Evolutionary conservation across 2,329 filamentous ascomycete species (phyloP).

Genomic region (Zymoseptoria ardabiliae): DNA sequence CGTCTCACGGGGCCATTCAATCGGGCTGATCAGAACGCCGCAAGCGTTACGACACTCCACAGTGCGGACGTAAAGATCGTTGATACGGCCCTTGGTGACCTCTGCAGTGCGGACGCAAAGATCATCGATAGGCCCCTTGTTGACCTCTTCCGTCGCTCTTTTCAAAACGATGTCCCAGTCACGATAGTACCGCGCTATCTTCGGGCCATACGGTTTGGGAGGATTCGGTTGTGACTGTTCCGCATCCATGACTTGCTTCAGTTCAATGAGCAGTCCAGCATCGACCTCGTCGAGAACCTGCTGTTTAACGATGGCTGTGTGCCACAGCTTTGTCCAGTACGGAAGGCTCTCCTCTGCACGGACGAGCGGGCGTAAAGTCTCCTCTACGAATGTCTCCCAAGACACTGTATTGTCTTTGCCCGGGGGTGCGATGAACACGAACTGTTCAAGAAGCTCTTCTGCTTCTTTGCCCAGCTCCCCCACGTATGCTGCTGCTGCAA

Average conservation of each 20-base stretch:
- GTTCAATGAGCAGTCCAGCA: neutral
- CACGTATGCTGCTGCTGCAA: neutral
- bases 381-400: neutral
- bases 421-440: neutral
- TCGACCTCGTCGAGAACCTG: neutral
- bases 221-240: neutral
- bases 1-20: neutral
- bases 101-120: neutral
- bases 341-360: neutral
- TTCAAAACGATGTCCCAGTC: neutral
- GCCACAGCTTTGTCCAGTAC: neutral
- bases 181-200: neutral
- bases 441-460: neutral
- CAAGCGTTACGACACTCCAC: neutral
- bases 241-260: too few relatives aligned
- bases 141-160: neutral
- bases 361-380: neutral
- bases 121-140: neutral
- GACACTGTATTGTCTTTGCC: neutral
- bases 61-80: neutral
- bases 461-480: neutral
- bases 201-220: neutral
- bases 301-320: neutral
- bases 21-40: neutral
- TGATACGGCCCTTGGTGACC: neutral